A percentile compares a stretch with the other conserved stretches of the same genome.
Evolutionary conservation across 192 early-diverging fungal species (phyloP).

Genomic region (Backusella mclennaniae): DNA sequence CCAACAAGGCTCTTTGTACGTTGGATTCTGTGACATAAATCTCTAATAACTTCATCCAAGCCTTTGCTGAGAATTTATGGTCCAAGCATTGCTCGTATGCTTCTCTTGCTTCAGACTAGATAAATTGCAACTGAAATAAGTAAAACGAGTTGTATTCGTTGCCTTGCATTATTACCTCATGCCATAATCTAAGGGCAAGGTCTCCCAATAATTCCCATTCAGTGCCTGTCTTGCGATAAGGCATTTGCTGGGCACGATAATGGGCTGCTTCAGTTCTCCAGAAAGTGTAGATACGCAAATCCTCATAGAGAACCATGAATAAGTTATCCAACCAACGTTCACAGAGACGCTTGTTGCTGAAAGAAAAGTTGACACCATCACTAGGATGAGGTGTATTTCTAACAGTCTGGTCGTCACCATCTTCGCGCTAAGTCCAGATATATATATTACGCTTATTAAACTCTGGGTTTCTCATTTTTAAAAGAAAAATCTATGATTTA

Average conservation of each 20-base stretch:
- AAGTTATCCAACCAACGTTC: slow-evolving; percentile 99
- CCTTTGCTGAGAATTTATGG: slow-evolving; percentile 89
- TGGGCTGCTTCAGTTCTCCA: slow-evolving; percentile 87
- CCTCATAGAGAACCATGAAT: slow-evolving; percentile 98
- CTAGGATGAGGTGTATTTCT: slow-evolving; percentile 6
- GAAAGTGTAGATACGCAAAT: slow-evolving; percentile 88
- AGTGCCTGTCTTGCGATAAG: slow-evolving; percentile 90
- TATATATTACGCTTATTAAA: no score
- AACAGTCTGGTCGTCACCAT: background rate
- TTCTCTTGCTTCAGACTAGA: slow-evolving; percentile 83
- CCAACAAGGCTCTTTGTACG: slow-evolving; percentile 74
- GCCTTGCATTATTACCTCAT: slow-evolving; percentile 52
- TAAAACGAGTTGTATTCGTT: background rate
- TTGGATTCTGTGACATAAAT: slow-evolving; percentile 79
- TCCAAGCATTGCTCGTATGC: slow-evolving; percentile 86
- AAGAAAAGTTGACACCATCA: slow-evolving; percentile 62
- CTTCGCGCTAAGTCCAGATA: background rate
- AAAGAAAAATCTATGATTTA: background rate
- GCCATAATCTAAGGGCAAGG: slow-evolving; percentile 81
- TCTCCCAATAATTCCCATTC: slow-evolving; percentile 99
- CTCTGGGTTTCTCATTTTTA: no score
- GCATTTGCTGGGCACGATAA: slow-evolving; percentile 66
- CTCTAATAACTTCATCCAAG: slow-evolving; percentile 85
- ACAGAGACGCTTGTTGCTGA: slow-evolving; percentile 94
- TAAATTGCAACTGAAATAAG: background rate